Base-by-base conservation (phyloP, 2,329 filamentous ascomycete genomes). In the Calonectria hawksworthii region DNA sequence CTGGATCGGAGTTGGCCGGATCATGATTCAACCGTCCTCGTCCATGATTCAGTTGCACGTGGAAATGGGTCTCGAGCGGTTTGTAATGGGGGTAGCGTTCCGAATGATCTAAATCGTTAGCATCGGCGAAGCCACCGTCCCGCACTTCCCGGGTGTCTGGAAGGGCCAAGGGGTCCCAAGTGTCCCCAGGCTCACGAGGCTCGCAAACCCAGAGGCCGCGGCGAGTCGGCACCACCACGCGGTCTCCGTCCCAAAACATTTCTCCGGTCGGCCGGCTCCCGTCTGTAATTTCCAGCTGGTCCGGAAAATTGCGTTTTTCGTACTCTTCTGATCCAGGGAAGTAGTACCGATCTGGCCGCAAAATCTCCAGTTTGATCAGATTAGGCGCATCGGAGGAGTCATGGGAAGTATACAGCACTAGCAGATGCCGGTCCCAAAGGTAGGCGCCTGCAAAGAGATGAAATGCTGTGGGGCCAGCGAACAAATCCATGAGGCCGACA, bases 191-290 rank as follows among this genome's bases (percentile, higher is more conserved):
- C 23, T 41, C 56, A 26, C 56, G 34, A 18, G 72, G 74, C n/a
- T 68, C 50, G 13, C 71, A 71, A 4, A 80, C 21, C 32, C 52
- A 63, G 4, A 80, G 26, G 5, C 77, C 77, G 14, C 65, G 51
- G 0, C 41, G 10, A 1, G 71, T 75, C 8, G 77, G 72, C 7
- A 76, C 61, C 47, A 80, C 23, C 8, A 80, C 30, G 56, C 72
- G 72, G 28, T 74, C 70, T 23, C 80, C 75, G 8, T 80, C 77
- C 41, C 77, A 75, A 8, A 79, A 76, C 36, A 72, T 14, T 6
- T 52, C 41, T 26, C 67, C 61, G 3, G n/a, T 14, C 8, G 59
- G 38, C 10, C 36, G 38, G 41, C 26, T 30, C 11, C 36, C 30
- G n/a, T 18, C 23, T 16, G 36, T 56, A 34, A 71, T 32, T 41